Base-by-base conservation (phyloP, 495 filamentous ascomycete genomes). In the Aspergillus kassunensis region DNA sequence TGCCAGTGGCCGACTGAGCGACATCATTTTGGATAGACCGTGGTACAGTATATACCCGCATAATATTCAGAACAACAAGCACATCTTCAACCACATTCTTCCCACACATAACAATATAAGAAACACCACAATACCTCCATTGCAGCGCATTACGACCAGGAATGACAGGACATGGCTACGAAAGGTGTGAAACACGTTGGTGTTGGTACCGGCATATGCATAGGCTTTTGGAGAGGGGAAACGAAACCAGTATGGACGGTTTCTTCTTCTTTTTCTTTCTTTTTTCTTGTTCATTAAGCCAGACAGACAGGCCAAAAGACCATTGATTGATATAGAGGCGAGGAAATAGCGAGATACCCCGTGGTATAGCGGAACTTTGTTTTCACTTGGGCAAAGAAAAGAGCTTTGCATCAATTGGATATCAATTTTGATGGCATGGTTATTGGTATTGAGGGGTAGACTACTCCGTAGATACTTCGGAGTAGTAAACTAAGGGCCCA, bases 1-100 rank as follows among this genome's bases (percentile, higher is more conserved):
- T 77, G n/a, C n/a, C n/a, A n/a, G n/a, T n/a, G 72, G 44, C 50
- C 4, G 65, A 60, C 31, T 70, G 44, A 65, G 23, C 29, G 6
- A 21, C 10, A 9, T 40, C 27, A 20, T 51, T 40, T 48, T 56
- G 34, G 54, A 52, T 43, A 44, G 31, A 23, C 29, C 30, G 44
- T 25, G 19, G 35, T 15, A n/a, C 29, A 30, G 12, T 41, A 51
- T 51, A 42, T 51, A 51, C 24, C 29, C 15, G 24, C 35, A 49
- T 42, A 20, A 42, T 11, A 33, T 55, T 51, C 45, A 23, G 33
- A 48, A 56, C 44, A 42, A 40, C 36, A 13, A 44, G 8, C 29
- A 6, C 30, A 33, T 33, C 6, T 29, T n/a, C 30, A 11, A 11
- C 9, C 7, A 33, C 30, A 33, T 33, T 29, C 11, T n/a, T 59